Percentiles rank a stretch among this genome's conserved stretches.
These are phyloP conservation scores for Calocybe cyanea DNA, from an alignment of 768 basidiomycete genomes.

Conservation along the genomic window DNA sequence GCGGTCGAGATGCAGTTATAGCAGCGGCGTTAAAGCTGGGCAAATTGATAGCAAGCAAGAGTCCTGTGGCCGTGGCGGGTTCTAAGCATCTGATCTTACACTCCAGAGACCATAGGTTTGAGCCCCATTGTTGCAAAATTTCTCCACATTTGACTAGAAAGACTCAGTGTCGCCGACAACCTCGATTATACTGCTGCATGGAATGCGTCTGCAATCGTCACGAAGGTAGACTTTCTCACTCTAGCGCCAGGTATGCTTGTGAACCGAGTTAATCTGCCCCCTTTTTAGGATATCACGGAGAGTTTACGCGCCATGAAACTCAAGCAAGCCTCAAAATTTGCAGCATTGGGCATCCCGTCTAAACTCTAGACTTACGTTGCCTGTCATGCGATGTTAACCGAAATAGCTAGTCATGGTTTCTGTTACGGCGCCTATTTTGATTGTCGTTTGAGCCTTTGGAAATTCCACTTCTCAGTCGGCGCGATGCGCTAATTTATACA, in stretches of 20 bases:
- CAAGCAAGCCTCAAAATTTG: constrained; percentile 28
- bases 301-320: constrained; percentile 28
- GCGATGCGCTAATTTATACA: too few species aligned
- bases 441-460: too few species aligned
- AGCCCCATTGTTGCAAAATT: too few species aligned
- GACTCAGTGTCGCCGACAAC: constrained; percentile 35
- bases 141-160: background rate
- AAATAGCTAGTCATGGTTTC: too few species aligned
- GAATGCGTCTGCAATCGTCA: constrained; percentile 40
- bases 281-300: constrained; percentile 34
- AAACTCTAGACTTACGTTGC: too few species aligned
- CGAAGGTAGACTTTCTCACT: constrained; percentile 25
- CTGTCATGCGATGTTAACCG: too few species aligned
- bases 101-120: constrained; percentile 74
- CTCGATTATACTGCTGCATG: constrained; percentile 41
- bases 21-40: constrained; percentile 65
- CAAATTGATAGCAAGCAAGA: constrained; percentile 63
- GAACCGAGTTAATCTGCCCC: background rate
- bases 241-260: background rate
- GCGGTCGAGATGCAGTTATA: constrained; percentile 64
- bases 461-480: too few species aligned
- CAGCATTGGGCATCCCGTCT: constrained; percentile 19
- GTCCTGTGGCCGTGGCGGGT: constrained; percentile 72
- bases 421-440: too few species aligned
- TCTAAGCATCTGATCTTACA: constrained; percentile 80